Evolutionary conservation across 768 basidiomycete species (phyloP).

Genomic region (Hypholoma fasciculare): DNA sequence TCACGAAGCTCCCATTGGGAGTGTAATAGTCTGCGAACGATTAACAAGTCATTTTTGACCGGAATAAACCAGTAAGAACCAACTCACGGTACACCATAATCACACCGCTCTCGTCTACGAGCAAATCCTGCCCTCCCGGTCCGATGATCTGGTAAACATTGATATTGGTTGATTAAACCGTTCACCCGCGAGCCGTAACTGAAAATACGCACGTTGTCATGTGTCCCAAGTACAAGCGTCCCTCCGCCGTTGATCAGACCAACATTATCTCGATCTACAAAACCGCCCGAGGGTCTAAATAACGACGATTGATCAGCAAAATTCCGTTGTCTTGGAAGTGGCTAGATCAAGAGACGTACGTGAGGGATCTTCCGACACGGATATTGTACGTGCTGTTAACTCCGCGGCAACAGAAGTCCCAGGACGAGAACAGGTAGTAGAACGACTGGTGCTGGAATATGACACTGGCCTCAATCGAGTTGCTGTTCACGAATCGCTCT

Average conservation of each 20-base stretch:
- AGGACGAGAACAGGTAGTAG: slow-evolving; percentile 57
- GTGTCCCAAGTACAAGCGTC: slow-evolving; percentile 44
- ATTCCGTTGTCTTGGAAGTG: neutral
- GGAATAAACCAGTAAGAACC: neutral
- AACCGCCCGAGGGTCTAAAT: slow-evolving; percentile 40
- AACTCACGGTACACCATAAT: slow-evolving; percentile 49
- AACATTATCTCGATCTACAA: slow-evolving; percentile 45
- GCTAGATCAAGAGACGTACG: slow-evolving; percentile 24
- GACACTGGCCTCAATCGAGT: slow-evolving; percentile 48
- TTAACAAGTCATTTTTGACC: neutral
- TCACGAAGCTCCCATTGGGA: slow-evolving; percentile 39
- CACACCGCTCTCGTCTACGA: slow-evolving; percentile 39
- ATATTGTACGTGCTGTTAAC: slow-evolving; percentile 58
- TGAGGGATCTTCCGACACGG: slow-evolving; percentile 48
- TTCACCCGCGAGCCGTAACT: neutral
- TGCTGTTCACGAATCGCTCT: slow-evolving; percentile 38
- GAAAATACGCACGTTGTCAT: slow-evolving; percentile 34
- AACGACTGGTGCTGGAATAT: slow-evolving; percentile 41
- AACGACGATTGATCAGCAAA: neutral
- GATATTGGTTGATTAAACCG: neutral
- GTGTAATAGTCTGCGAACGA: slow-evolving; percentile 46
- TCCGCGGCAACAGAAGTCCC: slow-evolving; percentile 53
- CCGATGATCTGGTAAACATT: slow-evolving; percentile 41
- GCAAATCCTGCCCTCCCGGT: slow-evolving; percentile 54
- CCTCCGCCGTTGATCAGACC: slow-evolving; percentile 48